Base-by-base conservation (phyloP, 352 stramenopile species). In the Pythium dissotocum region DNA sequence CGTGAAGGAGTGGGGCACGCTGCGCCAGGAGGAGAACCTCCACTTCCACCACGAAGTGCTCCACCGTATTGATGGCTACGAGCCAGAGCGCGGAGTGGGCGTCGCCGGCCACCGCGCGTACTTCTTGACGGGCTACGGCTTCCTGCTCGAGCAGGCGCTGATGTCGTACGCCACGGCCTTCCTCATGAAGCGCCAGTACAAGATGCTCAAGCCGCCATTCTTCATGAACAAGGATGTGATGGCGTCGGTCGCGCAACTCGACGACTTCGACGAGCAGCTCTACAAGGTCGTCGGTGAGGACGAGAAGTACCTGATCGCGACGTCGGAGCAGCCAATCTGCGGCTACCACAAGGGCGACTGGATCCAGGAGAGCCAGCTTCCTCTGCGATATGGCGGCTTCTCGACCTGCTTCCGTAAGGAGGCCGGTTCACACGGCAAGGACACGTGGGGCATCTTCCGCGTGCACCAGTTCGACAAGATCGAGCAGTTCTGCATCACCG, bases 401-500 rank as follows among this genome's bases (percentile, higher is more conserved):
- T 99, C 95, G 38, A 99, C 97, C n/a, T 99, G 97, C 73, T 99
- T 99, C 86, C 94, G 98, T 57, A 99, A 99, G 81, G 98, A 99
- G 85, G 97, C 98, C 13, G 98, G 98, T 35, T 97, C 90, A 54
- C 97, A 98, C 73, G 98, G 98, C 55, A 98, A 98, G 82, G 98
- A 99, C 81, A 99, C 98, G 72, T 99, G 98, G 88, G 98, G 98
- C 49, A 99, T 99, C 77, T 99, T 99, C 83, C 95, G 98, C 48
- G 98, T 99, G 7, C 98, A 99, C 87, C 98, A 99, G 85, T 99
- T 99, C 77, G 97, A 99, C 79, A 99, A 99, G 87, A 98, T 99
- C 65, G 97, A 99, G 82, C 97, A 99, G 78, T 99, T 99, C 77
- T 98, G 94, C 77, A 94, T 99, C 63, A 98, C 93, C 24, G 93